Percentiles rank a stretch among this genome's conserved stretches.
phyloP scores from a whole-genome alignment of 352 stramenopile species.

The Phytophthora hybrid region DNA sequence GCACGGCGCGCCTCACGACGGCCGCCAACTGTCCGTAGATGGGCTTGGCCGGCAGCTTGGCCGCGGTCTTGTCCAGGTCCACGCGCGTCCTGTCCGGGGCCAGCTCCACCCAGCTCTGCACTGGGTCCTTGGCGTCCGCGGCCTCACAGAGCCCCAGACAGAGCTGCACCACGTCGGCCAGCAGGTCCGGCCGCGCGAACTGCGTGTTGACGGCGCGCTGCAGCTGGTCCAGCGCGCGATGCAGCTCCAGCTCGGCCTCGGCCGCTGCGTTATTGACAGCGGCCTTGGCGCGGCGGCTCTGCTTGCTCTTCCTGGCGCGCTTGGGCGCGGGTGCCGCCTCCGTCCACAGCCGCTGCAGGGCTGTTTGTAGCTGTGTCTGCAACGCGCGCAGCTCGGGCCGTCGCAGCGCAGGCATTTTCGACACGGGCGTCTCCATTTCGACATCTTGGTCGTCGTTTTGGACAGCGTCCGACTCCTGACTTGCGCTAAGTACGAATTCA shows the following conservation, averaged over 20 bases:
- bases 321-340: conserved; percentile 52
- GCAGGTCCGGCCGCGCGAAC: conserved; percentile 33
- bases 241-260: conserved; percentile 39
- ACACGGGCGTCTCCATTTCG: conserved; percentile 25
- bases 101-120: conserved; percentile 40
- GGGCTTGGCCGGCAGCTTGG: conserved; percentile 48
- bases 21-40: conserved; percentile 56
- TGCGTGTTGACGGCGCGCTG: conserved; percentile 49
- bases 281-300: conserved; percentile 35
- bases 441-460: conserved; percentile 26
- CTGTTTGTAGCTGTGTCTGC: conserved; percentile 47
- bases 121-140: conserved; percentile 51
- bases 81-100: conserved; percentile 8
- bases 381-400: conserved; percentile 19
- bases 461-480: conserved; percentile 13
- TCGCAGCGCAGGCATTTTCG: conserved; percentile 8
- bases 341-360: conserved; percentile 49
- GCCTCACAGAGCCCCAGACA: conserved; percentile 50
- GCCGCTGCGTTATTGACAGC: conserved; percentile 14
- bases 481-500: conserved; percentile 13
- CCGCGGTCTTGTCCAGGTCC: conserved; percentile 50
- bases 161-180: conserved; percentile 58
- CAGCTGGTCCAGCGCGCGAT: conserved; percentile 47
- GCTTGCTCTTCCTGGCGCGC: conserved; percentile 75
- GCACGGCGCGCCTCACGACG: conserved; percentile 51